These are phyloP conservation scores for Saussurea involucrata DNA, from an alignment of 129 eudicot species.

Conservation along the genomic window DNA sequence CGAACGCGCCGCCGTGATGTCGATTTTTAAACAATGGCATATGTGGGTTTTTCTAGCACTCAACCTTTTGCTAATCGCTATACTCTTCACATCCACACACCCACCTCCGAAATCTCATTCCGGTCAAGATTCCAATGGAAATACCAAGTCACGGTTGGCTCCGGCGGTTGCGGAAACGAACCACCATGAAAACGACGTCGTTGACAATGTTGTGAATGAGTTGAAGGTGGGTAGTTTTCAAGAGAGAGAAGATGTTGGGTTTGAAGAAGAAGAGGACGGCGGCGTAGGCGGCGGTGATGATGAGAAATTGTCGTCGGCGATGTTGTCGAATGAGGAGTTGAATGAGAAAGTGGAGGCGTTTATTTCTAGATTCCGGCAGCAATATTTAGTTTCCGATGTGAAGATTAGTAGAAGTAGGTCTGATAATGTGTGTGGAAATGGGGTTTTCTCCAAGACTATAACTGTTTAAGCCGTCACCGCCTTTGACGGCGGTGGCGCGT, in stretches of 20 bases:
- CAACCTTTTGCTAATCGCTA: constrained; percentile 70
- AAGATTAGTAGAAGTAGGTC: constrained; percentile 33
- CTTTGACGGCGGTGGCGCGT: constrained; percentile 25
- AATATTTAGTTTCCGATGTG: constrained; percentile 65
- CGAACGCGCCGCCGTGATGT: constrained; percentile 64
- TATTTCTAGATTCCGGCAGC: constrained; percentile 80
- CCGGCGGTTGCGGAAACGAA: background rate
- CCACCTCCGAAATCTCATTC: constrained; percentile 19
- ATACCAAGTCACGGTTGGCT: background rate
- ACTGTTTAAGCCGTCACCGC: constrained; percentile 6
- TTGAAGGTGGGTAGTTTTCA: background rate
- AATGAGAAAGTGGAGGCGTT: constrained; percentile 80
- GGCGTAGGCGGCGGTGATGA: background rate
- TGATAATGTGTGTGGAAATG: constrained; percentile 26
- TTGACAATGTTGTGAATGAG: constrained; percentile 17
- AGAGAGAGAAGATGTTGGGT: constrained; percentile 10
- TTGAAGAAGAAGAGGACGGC: background rate
- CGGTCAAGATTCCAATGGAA: background rate
- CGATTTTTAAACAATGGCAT: constrained; percentile 59
- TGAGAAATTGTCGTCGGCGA: constrained; percentile 7
- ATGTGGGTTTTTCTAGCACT: constrained; percentile 62
- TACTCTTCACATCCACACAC: constrained; percentile 64
- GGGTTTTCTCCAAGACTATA: constrained; percentile 24
- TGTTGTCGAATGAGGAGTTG: constrained; percentile 62
- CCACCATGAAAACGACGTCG: constrained; percentile 2